Evolutionary conservation across 352 stramenopile species (phyloP).

Genomic region (Saprolegnia diclina): DNA sequence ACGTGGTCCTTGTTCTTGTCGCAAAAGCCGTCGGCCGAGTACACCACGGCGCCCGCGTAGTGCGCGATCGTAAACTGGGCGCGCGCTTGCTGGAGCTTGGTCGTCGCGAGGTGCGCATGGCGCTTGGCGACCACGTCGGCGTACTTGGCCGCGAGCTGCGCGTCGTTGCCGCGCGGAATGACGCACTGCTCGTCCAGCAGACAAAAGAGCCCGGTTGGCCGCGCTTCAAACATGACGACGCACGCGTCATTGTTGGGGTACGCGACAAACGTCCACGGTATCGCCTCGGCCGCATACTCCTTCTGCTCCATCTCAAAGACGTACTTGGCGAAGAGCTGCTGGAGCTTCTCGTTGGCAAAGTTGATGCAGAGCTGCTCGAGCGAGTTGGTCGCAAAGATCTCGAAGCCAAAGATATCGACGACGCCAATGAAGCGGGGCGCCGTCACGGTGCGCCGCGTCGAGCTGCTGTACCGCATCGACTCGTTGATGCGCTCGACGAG

Average conservation of each 20-base stretch:
- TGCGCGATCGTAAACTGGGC: slow-evolving; percentile 21
- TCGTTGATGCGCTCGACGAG: slow-evolving; percentile 38
- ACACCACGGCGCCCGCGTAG: slow-evolving; percentile 26
- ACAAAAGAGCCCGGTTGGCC: slow-evolving; percentile 34
- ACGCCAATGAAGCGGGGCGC: slow-evolving; percentile 33
- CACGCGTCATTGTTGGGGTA: slow-evolving; percentile 33
- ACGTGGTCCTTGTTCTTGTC: slow-evolving; percentile 35
- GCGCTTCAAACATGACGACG: slow-evolving; percentile 43
- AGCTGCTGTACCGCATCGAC: slow-evolving; percentile 43
- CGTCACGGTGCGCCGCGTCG: slow-evolving; percentile 34
- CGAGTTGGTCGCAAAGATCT: slow-evolving; percentile 35
- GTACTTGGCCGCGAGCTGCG: slow-evolving; percentile 20
- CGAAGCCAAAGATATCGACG: slow-evolving; percentile 49
- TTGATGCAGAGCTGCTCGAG: slow-evolving; percentile 40
- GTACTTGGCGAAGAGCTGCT: slow-evolving; percentile 35
- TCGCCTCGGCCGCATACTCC: slow-evolving; percentile 28
- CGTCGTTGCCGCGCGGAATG: slow-evolving; percentile 30
- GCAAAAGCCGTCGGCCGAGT: slow-evolving; percentile 19
- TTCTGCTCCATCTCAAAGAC: slow-evolving; percentile 32
- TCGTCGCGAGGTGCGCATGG: slow-evolving; percentile 32
- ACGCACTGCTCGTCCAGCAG: slow-evolving; percentile 38
- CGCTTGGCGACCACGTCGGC: slow-evolving; percentile 36
- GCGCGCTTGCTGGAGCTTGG: slow-evolving; percentile 12
- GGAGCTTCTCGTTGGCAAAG: slow-evolving; percentile 35
- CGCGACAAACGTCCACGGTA: slow-evolving; percentile 26